These are phyloP conservation scores for Epichloe festucae DNA, from an alignment of 2,329 filamentous ascomycete genomes.

Conservation along the genomic window DNA sequence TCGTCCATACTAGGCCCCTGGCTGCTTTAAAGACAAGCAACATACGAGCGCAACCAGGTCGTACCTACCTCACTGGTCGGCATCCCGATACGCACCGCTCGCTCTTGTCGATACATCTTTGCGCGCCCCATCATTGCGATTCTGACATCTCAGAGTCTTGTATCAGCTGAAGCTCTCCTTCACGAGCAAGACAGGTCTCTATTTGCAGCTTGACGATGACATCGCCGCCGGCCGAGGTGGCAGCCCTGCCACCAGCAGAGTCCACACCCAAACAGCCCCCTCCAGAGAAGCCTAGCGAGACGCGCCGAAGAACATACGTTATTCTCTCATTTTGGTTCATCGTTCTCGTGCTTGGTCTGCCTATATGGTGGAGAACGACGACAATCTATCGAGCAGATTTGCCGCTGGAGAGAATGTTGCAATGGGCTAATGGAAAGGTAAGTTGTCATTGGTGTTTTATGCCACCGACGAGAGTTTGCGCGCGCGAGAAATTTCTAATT, in stretches of 20 bases:
- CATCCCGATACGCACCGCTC: neutral
- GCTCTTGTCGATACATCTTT: neutral
- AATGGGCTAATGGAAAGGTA: slow-evolving; percentile 86
- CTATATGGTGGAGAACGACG: slow-evolving; percentile 94
- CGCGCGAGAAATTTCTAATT: neutral
- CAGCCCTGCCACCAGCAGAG: slow-evolving; percentile 6
- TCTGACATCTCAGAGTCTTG: neutral
- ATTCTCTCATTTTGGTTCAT: slow-evolving; percentile 86
- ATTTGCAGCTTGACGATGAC: slow-evolving; percentile 2
- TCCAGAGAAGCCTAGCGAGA: slow-evolving; percentile 59
- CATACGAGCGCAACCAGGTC: neutral
- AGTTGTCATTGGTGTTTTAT: slow-evolving; percentile 7
- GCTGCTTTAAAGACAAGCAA: neutral
- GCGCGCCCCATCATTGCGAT: neutral
- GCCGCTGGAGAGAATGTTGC: slow-evolving; percentile 71
- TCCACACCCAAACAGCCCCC: slow-evolving; percentile 40
- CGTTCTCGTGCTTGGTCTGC: slow-evolving; percentile 69
- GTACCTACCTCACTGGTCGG: neutral
- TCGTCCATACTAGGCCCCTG: neutral
- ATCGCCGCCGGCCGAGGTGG: slow-evolving; percentile 6
- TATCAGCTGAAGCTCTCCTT: neutral
- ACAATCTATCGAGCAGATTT: slow-evolving; percentile 78
- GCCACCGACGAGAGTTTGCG: neutral
- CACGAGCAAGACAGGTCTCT: neutral
- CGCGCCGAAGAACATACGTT: slow-evolving; percentile 58